Evolutionary conservation across 2,329 filamentous ascomycete species (phyloP).

Genomic region (Fusarium duplospermum): DNA sequence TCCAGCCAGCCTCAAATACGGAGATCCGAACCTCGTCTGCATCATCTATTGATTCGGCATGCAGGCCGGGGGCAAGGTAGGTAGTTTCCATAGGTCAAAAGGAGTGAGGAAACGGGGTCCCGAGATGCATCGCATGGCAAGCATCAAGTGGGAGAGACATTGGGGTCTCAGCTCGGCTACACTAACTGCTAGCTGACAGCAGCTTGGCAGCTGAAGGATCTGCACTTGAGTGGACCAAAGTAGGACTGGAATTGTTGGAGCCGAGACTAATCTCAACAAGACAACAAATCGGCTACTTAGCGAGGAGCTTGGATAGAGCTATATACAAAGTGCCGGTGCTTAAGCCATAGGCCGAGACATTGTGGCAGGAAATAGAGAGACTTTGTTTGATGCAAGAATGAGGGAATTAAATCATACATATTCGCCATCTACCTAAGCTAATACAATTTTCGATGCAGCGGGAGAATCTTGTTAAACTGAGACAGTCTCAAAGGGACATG

Average conservation of each 20-base stretch:
- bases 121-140: not conserved
- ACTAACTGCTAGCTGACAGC: not conserved
- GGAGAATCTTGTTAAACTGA: not conserved
- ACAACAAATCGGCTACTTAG: not conserved
- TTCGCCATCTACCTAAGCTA: not conserved
- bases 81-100: not conserved
- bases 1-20: not conserved
- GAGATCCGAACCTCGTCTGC: not conserved
- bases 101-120: not conserved
- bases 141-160: not conserved
- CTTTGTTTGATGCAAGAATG: not conserved
- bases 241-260: not conserved
- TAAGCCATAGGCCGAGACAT: not conserved
- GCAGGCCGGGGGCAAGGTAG: not conserved
- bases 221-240: not conserved
- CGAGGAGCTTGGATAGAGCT: not conserved
- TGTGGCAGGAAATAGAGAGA: not conserved
- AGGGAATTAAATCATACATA: not conserved
- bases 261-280: not conserved
- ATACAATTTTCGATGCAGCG: not conserved
- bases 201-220: not conserved
- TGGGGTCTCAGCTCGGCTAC: not conserved
- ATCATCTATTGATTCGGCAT: not conserved
- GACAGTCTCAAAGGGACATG: slow-evolving; percentile 38
- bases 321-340: not conserved